Base-by-base conservation (phyloP, 106 monocot genomes). In the Dendrobium officinale region DNA sequence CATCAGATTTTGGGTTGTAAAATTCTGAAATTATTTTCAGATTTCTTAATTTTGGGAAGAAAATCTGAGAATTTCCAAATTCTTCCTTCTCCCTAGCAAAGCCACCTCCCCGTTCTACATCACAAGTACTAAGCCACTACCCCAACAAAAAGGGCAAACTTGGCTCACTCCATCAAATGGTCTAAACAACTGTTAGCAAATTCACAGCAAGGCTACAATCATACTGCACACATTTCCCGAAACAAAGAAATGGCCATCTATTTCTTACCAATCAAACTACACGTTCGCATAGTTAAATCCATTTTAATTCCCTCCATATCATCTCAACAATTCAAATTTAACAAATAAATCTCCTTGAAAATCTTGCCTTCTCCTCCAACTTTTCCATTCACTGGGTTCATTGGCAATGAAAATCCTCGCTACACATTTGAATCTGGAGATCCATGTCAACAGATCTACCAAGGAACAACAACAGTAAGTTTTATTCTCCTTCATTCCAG, bases 401-500 rank as follows among this genome's bases (percentile, higher is more conserved):
- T 72, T 37, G 37, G 37, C 13, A 51, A 51, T 51, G 70, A 70
- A 70, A 70, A 27, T 27, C 15, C 9, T 70, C 27, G 33, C 33
- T 70, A 27, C 33, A 37, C 15, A 16, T 70, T 4, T 31, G 51
- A 70, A 33, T 37, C 33, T 37, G 9, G 13, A 31, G 70, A 70
- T 37, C 70, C 33, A 70, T 9, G 33, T 70, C 8, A 37, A 31
- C 31, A 70, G 31, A 70, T 70, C 33, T 70, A 16, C 42, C 43
- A 74, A 42, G 43, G n/a, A 74, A 42, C 20, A 43, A 42, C 20
- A 37, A 44, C 42, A 42, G 72, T 37, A 16, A 72, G 15, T 44
- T 74, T 44, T 42, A 74, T 43, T 42, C 74, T 70, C 37, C 33
- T 31, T 70, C 70, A 70, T 70, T 64, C 8, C 26, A 64, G 64